A percentile compares a stretch with the other conserved stretches of the same genome.
Conservation (phyloP, 306 rosid genomes). For the Herpetospermum pedunculosum region DNA sequence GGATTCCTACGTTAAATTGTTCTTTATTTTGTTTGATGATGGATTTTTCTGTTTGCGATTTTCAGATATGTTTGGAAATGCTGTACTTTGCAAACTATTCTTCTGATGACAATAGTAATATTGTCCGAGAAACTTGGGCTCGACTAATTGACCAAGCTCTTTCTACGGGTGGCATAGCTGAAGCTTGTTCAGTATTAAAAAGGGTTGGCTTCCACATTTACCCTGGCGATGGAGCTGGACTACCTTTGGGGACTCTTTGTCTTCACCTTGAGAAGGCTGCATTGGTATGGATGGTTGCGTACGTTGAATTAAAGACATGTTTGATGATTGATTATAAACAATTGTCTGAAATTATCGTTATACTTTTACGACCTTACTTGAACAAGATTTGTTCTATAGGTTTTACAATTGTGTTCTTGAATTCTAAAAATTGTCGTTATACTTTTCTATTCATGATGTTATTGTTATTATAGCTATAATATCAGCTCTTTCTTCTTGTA, state of each 20-base stretch:
- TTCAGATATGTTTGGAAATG: constrained; percentile 87
- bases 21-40: not conserved
- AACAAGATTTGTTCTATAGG: too few relatives aligned
- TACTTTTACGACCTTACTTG: too few relatives aligned
- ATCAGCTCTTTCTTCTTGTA: not conserved
- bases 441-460: not conserved
- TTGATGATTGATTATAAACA: not conserved
- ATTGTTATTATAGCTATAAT: not conserved
- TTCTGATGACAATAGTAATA: constrained; percentile 71
- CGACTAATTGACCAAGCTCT: constrained; percentile 87
- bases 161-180: constrained; percentile 85
- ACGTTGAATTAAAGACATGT: not conserved
- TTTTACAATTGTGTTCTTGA: too few relatives aligned
- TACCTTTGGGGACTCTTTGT: constrained; percentile 73
- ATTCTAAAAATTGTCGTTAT: not conserved
- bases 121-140: constrained; percentile 88
- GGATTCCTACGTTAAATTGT: not conserved
- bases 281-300: constrained; percentile 40
- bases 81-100: constrained; percentile 90
- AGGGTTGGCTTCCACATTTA: constrained; percentile 92
- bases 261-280: constrained; percentile 96
- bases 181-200: constrained; percentile 84
- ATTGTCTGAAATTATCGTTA: not conserved
- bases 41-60: constrained; percentile 14
- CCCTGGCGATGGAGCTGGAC: constrained; percentile 81